phyloP scores from a whole-genome alignment of 805 yeast species.

The Myxozyma kluyveri region DNA sequence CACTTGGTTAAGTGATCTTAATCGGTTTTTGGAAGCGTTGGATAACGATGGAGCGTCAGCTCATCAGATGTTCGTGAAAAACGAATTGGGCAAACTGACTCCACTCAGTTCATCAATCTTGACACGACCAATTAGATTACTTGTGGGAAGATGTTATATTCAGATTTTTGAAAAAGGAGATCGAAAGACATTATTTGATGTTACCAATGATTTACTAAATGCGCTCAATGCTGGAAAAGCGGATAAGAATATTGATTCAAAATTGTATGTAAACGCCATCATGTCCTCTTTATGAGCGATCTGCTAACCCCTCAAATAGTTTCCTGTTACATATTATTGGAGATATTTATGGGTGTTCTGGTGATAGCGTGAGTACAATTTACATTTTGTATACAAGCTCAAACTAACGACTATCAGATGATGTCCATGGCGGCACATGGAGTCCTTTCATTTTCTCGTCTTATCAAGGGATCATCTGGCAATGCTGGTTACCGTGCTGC shows the following conservation, averaged over 20 bases:
- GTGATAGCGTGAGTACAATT: constrained; percentile 31
- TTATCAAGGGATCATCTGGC: constrained; percentile 32
- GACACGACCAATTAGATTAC: constrained; percentile 18
- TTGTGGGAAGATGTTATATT: constrained; percentile 26
- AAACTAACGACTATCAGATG: constrained; percentile 25
- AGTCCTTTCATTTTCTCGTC: constrained; percentile 33
- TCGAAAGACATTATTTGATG: constrained; percentile 33
- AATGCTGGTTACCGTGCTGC: constrained; percentile 35
- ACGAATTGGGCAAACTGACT: constrained; percentile 19
- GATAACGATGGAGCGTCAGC: constrained; percentile 28
- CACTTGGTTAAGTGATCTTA: constrained; percentile 25
- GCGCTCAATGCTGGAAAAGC: constrained; percentile 32
- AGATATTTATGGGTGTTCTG: constrained; percentile 33
- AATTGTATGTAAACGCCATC: constrained; percentile 31
- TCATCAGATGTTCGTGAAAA: constrained; percentile 29
- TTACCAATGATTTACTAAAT: constrained; percentile 31
- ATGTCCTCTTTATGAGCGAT: neutral
- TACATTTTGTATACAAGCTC: neutral
- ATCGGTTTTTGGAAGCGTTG: constrained; percentile 12
- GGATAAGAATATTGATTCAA: constrained; percentile 34
- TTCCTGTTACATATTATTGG: constrained; percentile 33
- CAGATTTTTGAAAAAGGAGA: constrained; percentile 24
- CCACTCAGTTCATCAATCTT: constrained; percentile 16
- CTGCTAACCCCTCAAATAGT: constrained; percentile 11
- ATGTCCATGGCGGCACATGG: constrained; percentile 38